phyloP scores from a whole-genome alignment of 805 yeast species.

The Teunomyces tritomae region DNA sequence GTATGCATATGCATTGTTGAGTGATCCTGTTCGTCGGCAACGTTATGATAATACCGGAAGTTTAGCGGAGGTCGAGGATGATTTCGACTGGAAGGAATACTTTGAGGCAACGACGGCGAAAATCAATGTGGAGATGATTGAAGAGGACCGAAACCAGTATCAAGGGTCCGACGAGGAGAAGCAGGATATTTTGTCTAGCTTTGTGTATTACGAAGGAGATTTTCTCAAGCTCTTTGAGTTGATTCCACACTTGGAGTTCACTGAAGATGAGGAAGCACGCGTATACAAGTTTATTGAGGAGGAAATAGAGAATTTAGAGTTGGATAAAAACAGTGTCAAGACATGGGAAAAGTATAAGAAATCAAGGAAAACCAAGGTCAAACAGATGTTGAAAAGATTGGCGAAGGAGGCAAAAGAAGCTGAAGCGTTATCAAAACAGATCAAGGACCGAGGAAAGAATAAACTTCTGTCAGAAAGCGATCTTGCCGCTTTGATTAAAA shows the following conservation, averaged over 20 bases:
- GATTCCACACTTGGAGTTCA: slow-evolving; percentile 73
- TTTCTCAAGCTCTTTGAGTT: slow-evolving; percentile 67
- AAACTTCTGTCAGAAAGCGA: slow-evolving; percentile 35
- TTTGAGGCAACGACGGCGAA: slow-evolving; percentile 47
- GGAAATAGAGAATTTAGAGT: slow-evolving; percentile 23
- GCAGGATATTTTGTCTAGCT: slow-evolving; percentile 60
- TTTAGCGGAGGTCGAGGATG: slow-evolving; percentile 36
- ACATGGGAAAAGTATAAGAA: slow-evolving; percentile 53
- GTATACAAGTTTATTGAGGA: slow-evolving; percentile 49
- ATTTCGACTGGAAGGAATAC: slow-evolving; percentile 58
- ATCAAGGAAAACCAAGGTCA: slow-evolving; percentile 46
- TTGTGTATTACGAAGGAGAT: slow-evolving; percentile 63
- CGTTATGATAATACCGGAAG: slow-evolving; percentile 73
- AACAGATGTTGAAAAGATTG: slow-evolving; percentile 47
- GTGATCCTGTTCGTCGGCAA: slow-evolving; percentile 54
- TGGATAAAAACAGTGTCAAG: slow-evolving; percentile 29
- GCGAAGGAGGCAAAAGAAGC: slow-evolving; percentile 70
- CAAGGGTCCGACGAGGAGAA: slow-evolving; percentile 60
- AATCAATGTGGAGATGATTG: slow-evolving; percentile 64
- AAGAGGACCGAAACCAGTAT: slow-evolving; percentile 62
- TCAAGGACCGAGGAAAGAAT: slow-evolving; percentile 33
- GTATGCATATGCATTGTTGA: slow-evolving; percentile 67
- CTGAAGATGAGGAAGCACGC: slow-evolving; percentile 58
- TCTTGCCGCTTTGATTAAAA: slow-evolving; percentile 48
- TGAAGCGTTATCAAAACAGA: slow-evolving; percentile 41